phyloP scores from a whole-genome alignment of 2,329 filamentous ascomycete species.

The Diaporthe eres region DNA sequence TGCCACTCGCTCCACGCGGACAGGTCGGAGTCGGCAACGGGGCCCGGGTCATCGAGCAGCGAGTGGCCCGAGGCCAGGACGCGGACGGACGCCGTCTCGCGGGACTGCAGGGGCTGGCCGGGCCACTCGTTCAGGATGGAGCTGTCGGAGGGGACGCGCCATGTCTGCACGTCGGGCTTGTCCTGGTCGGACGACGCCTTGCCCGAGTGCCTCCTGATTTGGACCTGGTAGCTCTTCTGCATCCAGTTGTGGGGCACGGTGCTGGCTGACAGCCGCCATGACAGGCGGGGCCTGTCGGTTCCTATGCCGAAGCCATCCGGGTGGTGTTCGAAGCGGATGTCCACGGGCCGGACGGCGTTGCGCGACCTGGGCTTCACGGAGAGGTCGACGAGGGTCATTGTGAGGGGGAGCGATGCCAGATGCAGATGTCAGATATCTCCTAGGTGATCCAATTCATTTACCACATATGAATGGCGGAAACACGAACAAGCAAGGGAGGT shows the following conservation, averaged over 20 bases:
- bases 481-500: not conserved
- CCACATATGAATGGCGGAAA: not conserved
- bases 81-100: constrained; percentile 33
- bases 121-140: constrained; percentile 36
- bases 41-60: not conserved
- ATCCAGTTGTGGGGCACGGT: constrained; percentile 25
- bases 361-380: not conserved
- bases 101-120: constrained; percentile 22
- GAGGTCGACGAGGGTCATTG: constrained; percentile 32
- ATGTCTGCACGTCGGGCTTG: not conserved
- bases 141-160: constrained; percentile 27
- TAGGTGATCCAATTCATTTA: not conserved
- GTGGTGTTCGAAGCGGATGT: constrained; percentile 41
- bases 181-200: not conserved
- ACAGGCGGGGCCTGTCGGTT: constrained; percentile 33
- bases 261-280: constrained; percentile 35
- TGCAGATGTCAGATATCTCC: not conserved
- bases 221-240: constrained; percentile 38
- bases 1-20: constrained; percentile 32
- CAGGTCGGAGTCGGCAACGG: not conserved
- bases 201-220: constrained; percentile 16
- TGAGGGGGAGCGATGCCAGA: not conserved
- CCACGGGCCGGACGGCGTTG: constrained; percentile 8
- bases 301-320: constrained; percentile 40
- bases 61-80: constrained; percentile 22